Evolutionary conservation across 129 eudicot species (phyloP).

Genomic region (Oenanthe sinensis): DNA sequence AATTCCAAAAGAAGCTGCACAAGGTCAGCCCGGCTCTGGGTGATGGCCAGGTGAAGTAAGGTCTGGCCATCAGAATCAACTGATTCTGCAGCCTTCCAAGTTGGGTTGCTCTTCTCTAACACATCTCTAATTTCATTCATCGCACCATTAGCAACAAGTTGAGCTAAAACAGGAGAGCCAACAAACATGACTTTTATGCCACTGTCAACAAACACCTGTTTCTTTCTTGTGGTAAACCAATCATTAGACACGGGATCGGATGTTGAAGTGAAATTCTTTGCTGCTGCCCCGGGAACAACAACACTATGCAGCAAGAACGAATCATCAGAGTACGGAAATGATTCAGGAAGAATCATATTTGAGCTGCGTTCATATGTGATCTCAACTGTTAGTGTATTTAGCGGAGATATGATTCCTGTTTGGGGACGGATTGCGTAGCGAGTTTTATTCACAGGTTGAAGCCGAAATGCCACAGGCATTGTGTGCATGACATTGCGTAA

Average conservation of each 20-base stretch:
- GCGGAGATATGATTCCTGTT: conserved; percentile 60
- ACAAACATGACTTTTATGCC: conserved; percentile 60
- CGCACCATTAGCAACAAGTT: conserved; percentile 38
- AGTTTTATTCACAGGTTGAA: conserved; percentile 43
- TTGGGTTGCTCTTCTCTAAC: conserved; percentile 54
- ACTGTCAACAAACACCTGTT: conserved; percentile 65
- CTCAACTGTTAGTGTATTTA: conserved; percentile 38
- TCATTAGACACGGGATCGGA: conserved; percentile 49
- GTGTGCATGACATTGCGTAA: conserved; percentile 73
- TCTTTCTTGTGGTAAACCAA: conserved; percentile 70
- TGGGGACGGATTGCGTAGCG: conserved; percentile 47
- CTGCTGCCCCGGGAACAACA: conserved; percentile 63
- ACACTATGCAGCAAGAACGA: conserved; percentile 61
- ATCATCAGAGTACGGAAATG: conserved; percentile 49
- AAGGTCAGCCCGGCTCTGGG: conserved; percentile 47
- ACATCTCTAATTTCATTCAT: conserved; percentile 65
- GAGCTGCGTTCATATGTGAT: conserved; percentile 34
- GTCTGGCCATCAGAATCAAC: conserved; percentile 50
- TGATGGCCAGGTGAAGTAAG: conserved; percentile 56
- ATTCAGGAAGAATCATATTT: conserved; percentile 37
- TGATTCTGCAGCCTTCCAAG: conserved; percentile 53
- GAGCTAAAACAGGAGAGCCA: conserved; percentile 45
- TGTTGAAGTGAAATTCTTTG: conserved; percentile 33
- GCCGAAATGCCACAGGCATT: conserved; percentile 74
- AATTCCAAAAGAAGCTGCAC: conserved; percentile 64